Base-by-base conservation (phyloP, 1,139 yeast species). In the Taphrina pruni region DNA sequence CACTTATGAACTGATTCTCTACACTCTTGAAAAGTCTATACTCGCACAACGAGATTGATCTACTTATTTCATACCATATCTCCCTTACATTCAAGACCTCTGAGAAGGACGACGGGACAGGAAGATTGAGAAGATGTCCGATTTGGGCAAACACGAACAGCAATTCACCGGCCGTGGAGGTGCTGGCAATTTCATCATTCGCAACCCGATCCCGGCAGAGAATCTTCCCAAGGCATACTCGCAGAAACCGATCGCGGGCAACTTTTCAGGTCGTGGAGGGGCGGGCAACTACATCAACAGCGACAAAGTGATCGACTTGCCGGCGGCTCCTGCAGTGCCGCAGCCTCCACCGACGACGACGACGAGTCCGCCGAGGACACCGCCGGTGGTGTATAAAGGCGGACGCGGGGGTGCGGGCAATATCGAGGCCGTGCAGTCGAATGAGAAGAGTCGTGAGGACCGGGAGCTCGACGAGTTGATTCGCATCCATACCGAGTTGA, bases 111-210 rank as follows among this genome's bases (percentile, higher is more conserved):
- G 43, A 39, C 6, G 6, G 14, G 32, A 26, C 32, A 26, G 32
- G 4, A 26, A 26, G 32, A 26, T 14, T 39, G 11, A 14, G 14
- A 45, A 45, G n/a, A 64, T 64, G 67, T 12, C 41, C 20, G 55
- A 64, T 46, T 39, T 55, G 43, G 61, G 61, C 67, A 64, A 48
- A 55, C 60, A 54, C 56, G 67, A 36, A 17, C 61, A 55, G 45
- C 55, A 56, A 38, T 55, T 64, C 67, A 64, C 67, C 3, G 67
- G 67, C 46, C 67, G 67, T 21, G 67, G 67, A 45, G 67, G 67
- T 41, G 67, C 67, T 20, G 67, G 67, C 45, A 64, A 64, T 48
- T 64, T 54, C 46, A 61, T 64, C 61, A 54, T 64, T 38, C 55
- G 56, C 60, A 64, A 64, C 26, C 67, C 60, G 11, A 55, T 64